phyloP scores from a whole-genome alignment of 768 basidiomycete species.

The Tulasnella sp. region DNA sequence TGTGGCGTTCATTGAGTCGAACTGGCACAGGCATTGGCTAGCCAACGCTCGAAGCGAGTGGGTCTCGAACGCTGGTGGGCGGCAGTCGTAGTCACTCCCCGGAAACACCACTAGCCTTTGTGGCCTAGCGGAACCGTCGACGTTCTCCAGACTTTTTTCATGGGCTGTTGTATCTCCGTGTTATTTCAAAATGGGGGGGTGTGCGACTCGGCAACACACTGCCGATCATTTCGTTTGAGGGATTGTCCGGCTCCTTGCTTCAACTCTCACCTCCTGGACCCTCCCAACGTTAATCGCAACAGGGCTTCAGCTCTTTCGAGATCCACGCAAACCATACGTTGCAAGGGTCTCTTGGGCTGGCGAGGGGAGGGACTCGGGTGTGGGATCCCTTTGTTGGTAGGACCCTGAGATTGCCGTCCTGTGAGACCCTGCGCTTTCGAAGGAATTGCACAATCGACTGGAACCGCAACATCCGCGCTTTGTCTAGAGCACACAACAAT shows the following conservation, averaged over 20 bases:
- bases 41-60: neutral
- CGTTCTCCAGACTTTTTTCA: neutral
- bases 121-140: neutral
- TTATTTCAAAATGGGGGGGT: neutral
- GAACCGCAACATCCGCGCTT: slow-evolving; percentile 3
- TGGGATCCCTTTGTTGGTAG: slow-evolving; percentile 11
- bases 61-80: neutral
- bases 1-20: no score
- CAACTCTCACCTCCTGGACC: neutral
- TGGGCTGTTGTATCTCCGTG: neutral
- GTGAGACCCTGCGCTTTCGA: neutral
- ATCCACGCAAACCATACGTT: neutral
- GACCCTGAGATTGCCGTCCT: slow-evolving; percentile 10
- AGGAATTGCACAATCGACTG: slow-evolving; percentile 1
- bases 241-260: neutral
- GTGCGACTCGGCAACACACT: neutral
- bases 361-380: neutral
- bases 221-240: neutral
- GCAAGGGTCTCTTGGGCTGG: neutral
- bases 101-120: neutral
- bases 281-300: neutral
- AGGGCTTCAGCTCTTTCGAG: neutral
- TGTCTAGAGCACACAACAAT: neutral
- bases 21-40: no score
- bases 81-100: neutral